Base-by-base conservation (phyloP, 768 basidiomycete species). In the Trametes punicea region DNA sequence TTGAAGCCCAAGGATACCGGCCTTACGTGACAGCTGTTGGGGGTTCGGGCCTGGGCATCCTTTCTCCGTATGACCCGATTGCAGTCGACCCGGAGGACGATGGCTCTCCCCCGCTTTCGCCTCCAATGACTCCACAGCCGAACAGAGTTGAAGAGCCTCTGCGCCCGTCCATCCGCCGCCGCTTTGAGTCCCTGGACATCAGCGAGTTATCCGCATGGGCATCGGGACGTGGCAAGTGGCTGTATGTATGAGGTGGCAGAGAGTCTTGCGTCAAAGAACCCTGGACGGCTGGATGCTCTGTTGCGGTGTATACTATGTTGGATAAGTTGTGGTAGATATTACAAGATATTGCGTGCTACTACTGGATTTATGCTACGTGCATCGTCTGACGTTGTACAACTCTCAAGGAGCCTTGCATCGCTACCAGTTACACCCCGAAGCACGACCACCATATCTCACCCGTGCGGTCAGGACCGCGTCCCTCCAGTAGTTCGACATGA, bases 1-100 rank as follows among this genome's bases (percentile, higher is more conserved):
- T 98, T 62, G 71, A 75, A 63, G 74, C 75, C 57, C 79, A 81
- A 49, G 82, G 81, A 55, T 97, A 87, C 75, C 79, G 83, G 60
- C 87, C 92, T 25, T 94, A 98, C 78, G 76, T 92, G 63, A 95
- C 96, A 31, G 82, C 90, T 53, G 91, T 99, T 46, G 97, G 97
- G 15, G 97, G 97, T 53, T 87, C 85, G 62, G 96, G 96, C 9
- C 80, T 96, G 16, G 96, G 96, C 57, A 81, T 99, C 62, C 77
- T 93, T 64, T 84, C 86, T 4, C 84, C 82, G 21, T 69, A 70
- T 46, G 59, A 66, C 51, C 52, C 61, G 7, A 60, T 53, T 18
- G 13, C 11, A 10, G 21, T 46, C 20, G 55, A 55, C 47, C 26
- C 21, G 1, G 27, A 50, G 20, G 41, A 50, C 27, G 56, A 57